Base-by-base conservation (phyloP, 2,329 filamentous ascomycete genomes). In the Exophiala oligosperma region DNA sequence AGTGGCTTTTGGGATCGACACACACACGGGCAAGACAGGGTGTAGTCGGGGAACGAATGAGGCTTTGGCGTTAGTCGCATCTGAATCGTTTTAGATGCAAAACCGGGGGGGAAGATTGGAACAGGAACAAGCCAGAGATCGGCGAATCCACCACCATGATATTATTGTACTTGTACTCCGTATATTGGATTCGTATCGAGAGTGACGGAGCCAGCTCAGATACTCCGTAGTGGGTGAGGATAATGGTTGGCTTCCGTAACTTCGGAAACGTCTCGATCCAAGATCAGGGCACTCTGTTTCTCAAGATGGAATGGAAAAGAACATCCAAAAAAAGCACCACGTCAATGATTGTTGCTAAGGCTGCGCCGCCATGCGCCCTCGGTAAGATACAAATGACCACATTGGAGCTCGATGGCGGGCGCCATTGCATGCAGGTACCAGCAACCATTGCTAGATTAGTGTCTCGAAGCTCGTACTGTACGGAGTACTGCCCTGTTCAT, bases 1-100 rank as follows among this genome's bases (percentile, higher is more conserved):
- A n/a, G 46, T 48, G 46, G 46, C 46, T n/a, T 47, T 47, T 17
- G 17, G 17, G 52, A 54, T 54, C 52, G 43, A 54, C 44, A 46
- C 40, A 47, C 24, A 17, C 17, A 17, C 17, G 17, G 26, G 23
- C 17, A 26, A 43, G 40, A 43, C 14, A 23, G 17, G 17, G 17
- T 17, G 17, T 1, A 17, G 21, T 23, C 21, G 40, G 17, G 17
- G 21, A 11, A 43, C 40, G 9, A 23, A 43, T 43, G 2, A 21
- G 40, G 17, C 17, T 17, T 43, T 43, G 21, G 14, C 9, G 6
- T 43, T 43, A 43, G 40, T 17, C 40, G 40, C 40, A 43, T 43
- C 11, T 11, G 40, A 23, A 17, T 17, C n/a, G 40, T 23, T 4
- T 43, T 11, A 43, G n/a, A 43, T 43, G 21, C 32, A 35, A 6